Conservation (phyloP, 1,284 basidiomycete species). For the Ganoderma leucocontextum region DNA sequence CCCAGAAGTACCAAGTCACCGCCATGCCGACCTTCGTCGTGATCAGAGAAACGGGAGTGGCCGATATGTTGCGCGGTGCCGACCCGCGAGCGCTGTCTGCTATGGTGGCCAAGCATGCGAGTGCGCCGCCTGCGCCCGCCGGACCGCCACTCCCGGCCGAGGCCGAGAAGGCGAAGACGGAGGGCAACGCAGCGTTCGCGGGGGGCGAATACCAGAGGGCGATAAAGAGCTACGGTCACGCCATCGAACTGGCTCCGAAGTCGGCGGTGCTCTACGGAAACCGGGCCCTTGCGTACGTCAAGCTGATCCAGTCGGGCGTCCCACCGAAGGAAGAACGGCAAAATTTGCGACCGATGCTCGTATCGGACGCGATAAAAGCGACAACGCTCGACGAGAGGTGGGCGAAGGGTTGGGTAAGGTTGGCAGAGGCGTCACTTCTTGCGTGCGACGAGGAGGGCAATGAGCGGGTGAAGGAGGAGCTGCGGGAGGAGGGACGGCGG, state of each 20-base stretch:
- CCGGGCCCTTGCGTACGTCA: conserved; percentile 16
- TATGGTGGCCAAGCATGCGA: conserved; percentile 17
- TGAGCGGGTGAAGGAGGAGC: neutral
- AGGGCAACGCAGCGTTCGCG: conserved; percentile 21
- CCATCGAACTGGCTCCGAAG: conserved; percentile 12
- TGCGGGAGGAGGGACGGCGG: neutral
- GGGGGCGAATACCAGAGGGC: conserved; percentile 7
- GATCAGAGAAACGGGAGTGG: conserved; percentile 13
- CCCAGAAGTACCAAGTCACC: conserved; percentile 21
- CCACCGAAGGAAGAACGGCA: conserved; percentile 12
- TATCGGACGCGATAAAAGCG: conserved; percentile 1
- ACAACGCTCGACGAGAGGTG: conserved; percentile 6
- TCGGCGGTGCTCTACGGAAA: conserved; percentile 18
- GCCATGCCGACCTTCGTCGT: conserved; percentile 22
- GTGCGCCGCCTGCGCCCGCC: neutral
- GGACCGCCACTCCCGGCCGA: conserved; percentile 11
- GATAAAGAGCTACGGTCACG: conserved; percentile 12
- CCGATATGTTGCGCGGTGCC: conserved; percentile 18
- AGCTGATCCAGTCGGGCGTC: conserved; percentile 7
- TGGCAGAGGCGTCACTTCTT: conserved; percentile 17
- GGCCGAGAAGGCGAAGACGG: conserved; percentile 19
- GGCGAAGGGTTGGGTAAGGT: conserved; percentile 22
- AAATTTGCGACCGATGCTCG: conserved; percentile 1
- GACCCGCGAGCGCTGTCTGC: conserved; percentile 12
- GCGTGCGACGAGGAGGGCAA: conserved; percentile 7